Evolutionary conservation across 2,329 filamentous ascomycete species (phyloP), one percentile per base, ranked within the genome.

Genomic region (Aureobasidium vineae): DNA sequence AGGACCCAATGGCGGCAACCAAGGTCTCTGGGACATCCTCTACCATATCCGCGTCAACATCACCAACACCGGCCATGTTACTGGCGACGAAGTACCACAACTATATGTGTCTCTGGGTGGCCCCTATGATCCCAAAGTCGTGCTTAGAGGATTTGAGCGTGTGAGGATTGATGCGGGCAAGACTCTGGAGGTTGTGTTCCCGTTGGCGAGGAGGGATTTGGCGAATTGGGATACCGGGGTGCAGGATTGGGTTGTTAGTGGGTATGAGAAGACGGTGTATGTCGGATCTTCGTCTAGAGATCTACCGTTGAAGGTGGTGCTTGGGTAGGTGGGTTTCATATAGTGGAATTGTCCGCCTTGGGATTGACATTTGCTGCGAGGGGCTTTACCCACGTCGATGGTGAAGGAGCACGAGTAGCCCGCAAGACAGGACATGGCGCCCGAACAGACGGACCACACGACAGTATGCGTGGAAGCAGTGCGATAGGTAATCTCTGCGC

Each of bases 51-150:
- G 83, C 1, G 87, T 86, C 0, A 86, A 84, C 19, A 82, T 94
- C 68, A 87, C 82, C 69, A 93, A 94, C 80, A 90, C 84, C 3
- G 90, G 90, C 43, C 71, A 76, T 0, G 70, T 85, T 0, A 79
- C 77, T 2, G 88, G 89, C 21, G 88, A 90, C 43, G 88, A 90
- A 74, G 82, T 93, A 2, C 83, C 86, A 0, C 90, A 94, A 80
- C 77, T 91, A 19, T 82, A 97, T 76, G 74, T 97, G 59, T 87
- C 85, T n/a, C 89, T 94, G 2, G 92, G 92, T 53, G 91, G 90
- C 0, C 83, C 87, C 0, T 83, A 87, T 41, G 89, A 96, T 73
- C 83, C 82, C 36, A 79, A 77, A 68, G 77, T 82, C 64, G 82
- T 84, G 3, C 86, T 97, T 13, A 87, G 93, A 68, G 88, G 88